Percentiles rank a stretch among this genome's conserved stretches.
Evolutionary conservation across 805 yeast species (phyloP).

Genomic region (Ogataea glucozyma): DNA sequence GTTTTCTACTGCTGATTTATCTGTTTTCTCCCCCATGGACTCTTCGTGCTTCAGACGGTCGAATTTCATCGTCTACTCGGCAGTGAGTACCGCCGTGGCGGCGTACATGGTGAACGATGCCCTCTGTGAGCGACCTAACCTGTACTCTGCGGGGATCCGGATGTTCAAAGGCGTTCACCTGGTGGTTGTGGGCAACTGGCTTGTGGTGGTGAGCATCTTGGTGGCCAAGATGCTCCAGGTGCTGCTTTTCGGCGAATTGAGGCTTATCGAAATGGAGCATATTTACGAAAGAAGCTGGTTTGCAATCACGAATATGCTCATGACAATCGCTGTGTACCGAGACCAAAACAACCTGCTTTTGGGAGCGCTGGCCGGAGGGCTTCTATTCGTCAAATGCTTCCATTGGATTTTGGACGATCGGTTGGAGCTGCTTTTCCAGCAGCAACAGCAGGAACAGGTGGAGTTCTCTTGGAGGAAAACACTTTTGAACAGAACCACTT

Average conservation of each 20-base stretch:
- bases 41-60: slow-evolving; percentile 8
- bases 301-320: slow-evolving; percentile 60
- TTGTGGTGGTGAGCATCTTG: slow-evolving; percentile 36
- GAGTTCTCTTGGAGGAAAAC: slow-evolving; percentile 8
- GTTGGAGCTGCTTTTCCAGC: slow-evolving; percentile 49
- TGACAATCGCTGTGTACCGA: slow-evolving; percentile 55
- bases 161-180: slow-evolving; percentile 51
- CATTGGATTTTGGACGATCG: slow-evolving; percentile 69
- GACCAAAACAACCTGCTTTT: slow-evolving; percentile 48
- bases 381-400: slow-evolving; percentile 62
- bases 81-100: slow-evolving; percentile 38
- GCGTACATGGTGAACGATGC: slow-evolving; percentile 39
- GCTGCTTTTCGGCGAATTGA: slow-evolving; percentile 69
- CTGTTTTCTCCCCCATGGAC: slow-evolving; percentile 5
- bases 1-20: not conserved
- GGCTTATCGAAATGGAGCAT: slow-evolving; percentile 76
- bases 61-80: slow-evolving; percentile 27
- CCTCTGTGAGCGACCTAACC: slow-evolving; percentile 46
- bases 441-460: slow-evolving; percentile 18
- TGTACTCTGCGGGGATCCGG: slow-evolving; percentile 49
- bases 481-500: slow-evolving; percentile 40
- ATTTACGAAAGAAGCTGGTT: slow-evolving; percentile 65
- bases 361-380: slow-evolving; percentile 35
- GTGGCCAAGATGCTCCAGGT: slow-evolving; percentile 52
- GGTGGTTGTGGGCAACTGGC: slow-evolving; percentile 45